Conservation (phyloP, 2,329 filamentous ascomycete genomes). For the Raffaelea deltoideospora region DNA sequence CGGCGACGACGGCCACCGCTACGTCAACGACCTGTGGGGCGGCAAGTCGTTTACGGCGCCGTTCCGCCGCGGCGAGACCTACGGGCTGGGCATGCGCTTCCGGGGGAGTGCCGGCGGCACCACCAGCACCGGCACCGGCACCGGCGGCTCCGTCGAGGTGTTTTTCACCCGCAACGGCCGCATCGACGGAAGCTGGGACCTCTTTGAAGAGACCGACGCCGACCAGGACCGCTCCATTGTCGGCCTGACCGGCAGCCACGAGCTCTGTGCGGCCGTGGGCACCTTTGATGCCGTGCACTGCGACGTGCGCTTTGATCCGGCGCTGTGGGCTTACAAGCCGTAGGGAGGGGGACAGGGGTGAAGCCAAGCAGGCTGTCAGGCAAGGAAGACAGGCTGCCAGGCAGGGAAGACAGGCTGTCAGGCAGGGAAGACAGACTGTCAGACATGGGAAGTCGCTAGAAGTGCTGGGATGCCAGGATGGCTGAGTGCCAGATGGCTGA, state of each 20-base stretch:
- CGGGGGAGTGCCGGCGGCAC: too few species aligned
- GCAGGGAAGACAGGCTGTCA: too few species aligned
- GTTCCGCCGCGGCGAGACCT: conserved; percentile 49
- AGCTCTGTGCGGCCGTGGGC: conserved; percentile 57
- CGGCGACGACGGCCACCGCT: conserved; percentile 63
- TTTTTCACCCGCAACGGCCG: conserved; percentile 59
- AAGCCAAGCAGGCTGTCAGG: too few species aligned
- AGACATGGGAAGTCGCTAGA: too few species aligned
- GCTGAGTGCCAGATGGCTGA: too few species aligned
- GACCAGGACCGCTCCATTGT: conserved; percentile 44
- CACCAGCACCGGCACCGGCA: conserved; percentile 1
- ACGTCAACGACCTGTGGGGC: conserved; percentile 60
- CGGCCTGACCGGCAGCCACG: conserved; percentile 56
- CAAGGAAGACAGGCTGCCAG: too few species aligned
- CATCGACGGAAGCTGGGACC: conserved; percentile 47
- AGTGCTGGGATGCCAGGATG: too few species aligned
- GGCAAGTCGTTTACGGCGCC: conserved; percentile 51
- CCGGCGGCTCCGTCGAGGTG: conserved; percentile 31
- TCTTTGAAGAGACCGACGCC: conserved; percentile 59
- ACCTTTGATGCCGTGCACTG: conserved; percentile 54
- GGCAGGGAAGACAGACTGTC: too few species aligned
- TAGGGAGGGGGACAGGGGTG: background rate
- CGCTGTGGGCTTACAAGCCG: conserved; percentile 39
- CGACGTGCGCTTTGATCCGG: conserved; percentile 48
- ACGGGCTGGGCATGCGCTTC: conserved; percentile 60